These are phyloP conservation scores for Monilinia aucupariae DNA, from an alignment of 2,329 filamentous ascomycete genomes.

Conservation along the genomic window DNA sequence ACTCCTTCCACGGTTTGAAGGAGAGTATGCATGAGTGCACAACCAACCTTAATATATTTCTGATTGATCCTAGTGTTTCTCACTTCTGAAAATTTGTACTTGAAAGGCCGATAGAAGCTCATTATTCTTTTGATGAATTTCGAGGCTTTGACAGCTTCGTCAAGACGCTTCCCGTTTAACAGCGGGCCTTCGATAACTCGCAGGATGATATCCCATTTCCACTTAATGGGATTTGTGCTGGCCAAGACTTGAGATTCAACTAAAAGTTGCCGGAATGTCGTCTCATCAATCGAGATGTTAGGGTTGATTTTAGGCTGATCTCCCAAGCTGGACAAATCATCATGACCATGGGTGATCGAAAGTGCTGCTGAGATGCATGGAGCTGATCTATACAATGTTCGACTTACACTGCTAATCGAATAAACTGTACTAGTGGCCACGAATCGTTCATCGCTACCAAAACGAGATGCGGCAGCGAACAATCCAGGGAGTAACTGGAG, in stretches of 20 bases:
- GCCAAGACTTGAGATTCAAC: conserved; percentile 81
- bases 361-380: conserved; percentile 38
- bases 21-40: conserved; percentile 78
- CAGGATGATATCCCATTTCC: conserved; percentile 94
- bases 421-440: conserved; percentile 87
- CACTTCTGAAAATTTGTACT: conserved; percentile 86
- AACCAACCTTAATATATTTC: conserved; percentile 86
- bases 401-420: conserved; percentile 95
- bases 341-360: conserved; percentile 34
- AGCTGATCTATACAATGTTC: conserved; percentile 78
- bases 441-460: conserved; percentile 66
- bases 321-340: conserved; percentile 47
- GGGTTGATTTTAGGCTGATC: conserved; percentile 51
- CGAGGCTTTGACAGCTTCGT: conserved; percentile 88
- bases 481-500: conserved; percentile 85
- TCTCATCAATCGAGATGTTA: conserved; percentile 51
- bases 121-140: conserved; percentile 95
- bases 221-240: conserved; percentile 87
- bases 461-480: conserved; percentile 69
- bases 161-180: conserved; percentile 82
- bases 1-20: conserved; percentile 81
- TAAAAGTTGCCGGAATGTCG: conserved; percentile 57
- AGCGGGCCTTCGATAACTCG: conserved; percentile 89
- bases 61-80: conserved; percentile 90
- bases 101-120: conserved; percentile 95